These are phyloP conservation scores for Aureobasidium uvarum DNA, from an alignment of 2,329 filamentous ascomycete species.

Conservation along the genomic window DNA sequence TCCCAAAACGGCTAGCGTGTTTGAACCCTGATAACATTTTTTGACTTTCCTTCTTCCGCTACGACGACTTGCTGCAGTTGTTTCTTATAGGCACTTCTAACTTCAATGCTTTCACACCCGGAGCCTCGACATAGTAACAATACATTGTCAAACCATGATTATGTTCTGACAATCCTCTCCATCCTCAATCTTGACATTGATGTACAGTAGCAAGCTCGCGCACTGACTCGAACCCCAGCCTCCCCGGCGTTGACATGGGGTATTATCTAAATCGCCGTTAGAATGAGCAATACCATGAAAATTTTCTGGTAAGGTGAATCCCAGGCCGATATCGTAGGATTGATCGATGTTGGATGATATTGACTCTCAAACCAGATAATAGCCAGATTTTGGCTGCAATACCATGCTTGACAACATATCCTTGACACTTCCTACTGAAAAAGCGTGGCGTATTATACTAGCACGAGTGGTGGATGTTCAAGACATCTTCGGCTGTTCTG, in stretches of 20 bases:
- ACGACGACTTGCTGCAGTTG: neutral
- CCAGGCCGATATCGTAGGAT: slow-evolving; percentile 16
- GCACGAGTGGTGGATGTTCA: no score
- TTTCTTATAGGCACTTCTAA: neutral
- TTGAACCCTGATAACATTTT: slow-evolving; percentile 10
- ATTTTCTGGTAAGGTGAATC: slow-evolving; percentile 4
- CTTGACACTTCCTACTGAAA: no score
- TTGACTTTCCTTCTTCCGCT: neutral
- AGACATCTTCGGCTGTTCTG: no score
- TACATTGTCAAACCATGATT: neutral
- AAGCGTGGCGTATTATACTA: no score
- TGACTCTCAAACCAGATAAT: no score
- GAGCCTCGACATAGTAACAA: neutral
- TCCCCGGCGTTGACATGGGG: slow-evolving; percentile 25
- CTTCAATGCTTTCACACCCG: neutral
- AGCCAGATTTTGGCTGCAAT: no score
- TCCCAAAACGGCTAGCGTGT: slow-evolving; percentile 6
- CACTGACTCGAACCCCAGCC: slow-evolving; percentile 21
- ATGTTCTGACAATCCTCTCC: neutral
- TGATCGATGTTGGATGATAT: neutral
- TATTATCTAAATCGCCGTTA: slow-evolving; percentile 23
- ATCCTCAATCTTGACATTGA: neutral
- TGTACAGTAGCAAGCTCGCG: slow-evolving; percentile 12
- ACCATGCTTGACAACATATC: neutral
- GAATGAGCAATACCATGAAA: slow-evolving; percentile 22